A percentile compares a stretch with the other conserved stretches of the same genome.
These are phyloP conservation scores for Gorgonomyces haynaldii DNA, from an alignment of 192 early-diverging fungal genomes.

Conservation along the genomic window DNA sequence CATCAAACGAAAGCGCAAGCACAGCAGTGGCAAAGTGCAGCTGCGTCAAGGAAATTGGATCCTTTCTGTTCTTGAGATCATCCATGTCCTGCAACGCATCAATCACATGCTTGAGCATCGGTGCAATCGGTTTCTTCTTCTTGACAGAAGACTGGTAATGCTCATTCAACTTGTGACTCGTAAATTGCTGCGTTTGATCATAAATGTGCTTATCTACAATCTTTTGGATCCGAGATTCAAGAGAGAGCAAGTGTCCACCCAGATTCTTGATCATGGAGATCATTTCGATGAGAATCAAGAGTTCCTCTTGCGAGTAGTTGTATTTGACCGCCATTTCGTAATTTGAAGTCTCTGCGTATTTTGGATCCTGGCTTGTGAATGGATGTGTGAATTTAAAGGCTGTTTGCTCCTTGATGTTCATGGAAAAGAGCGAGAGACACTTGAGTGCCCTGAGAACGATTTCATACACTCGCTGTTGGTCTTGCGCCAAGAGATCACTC, in stretches of 20 bases:
- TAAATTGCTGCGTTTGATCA: constrained; percentile 21
- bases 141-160: constrained; percentile 19
- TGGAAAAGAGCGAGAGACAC: constrained; percentile 14
- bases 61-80: not conserved
- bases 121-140: constrained; percentile 25
- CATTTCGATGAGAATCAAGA: constrained; percentile 29
- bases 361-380: constrained; percentile 5
- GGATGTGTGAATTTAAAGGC: constrained; percentile 40
- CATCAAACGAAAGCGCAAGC: constrained; percentile 24
- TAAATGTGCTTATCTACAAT: constrained; percentile 27
- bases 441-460: constrained; percentile 13
- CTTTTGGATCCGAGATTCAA: constrained; percentile 11
- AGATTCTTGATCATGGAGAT: constrained; percentile 39
- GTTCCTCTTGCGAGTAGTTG: constrained; percentile 35
- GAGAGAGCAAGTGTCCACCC: constrained; percentile 5
- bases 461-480: constrained; percentile 22
- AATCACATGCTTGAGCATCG: constrained; percentile 17
- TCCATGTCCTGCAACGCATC: constrained; percentile 12
- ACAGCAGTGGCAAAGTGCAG: constrained; percentile 20
- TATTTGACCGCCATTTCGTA: constrained; percentile 28
- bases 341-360: not conserved
- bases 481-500: too few relatives aligned
- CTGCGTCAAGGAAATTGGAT: constrained; percentile 11
- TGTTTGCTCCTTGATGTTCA: constrained; percentile 31
- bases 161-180: constrained; percentile 16